Conservation (phyloP, 2,329 filamentous ascomycete genomes). For the Thyridium curvatum region DNA sequence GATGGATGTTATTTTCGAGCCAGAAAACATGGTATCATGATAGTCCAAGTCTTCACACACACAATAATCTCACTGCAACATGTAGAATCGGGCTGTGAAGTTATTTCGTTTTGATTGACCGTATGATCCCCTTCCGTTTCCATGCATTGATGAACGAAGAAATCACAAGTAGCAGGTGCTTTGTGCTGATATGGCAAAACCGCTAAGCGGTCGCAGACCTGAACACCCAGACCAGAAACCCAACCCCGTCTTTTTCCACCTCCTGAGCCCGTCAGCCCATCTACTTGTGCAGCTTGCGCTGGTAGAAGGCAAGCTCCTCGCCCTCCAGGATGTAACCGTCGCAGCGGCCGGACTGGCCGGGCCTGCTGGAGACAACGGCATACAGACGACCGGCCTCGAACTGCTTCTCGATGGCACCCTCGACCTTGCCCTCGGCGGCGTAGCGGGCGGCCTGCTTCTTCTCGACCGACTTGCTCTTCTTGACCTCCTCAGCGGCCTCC, state of each 20-base stretch:
- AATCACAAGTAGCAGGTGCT: background rate
- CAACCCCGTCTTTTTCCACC: background rate
- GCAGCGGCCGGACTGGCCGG: conserved; percentile 92
- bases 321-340: conserved; percentile 99
- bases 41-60: no score
- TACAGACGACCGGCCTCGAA: conserved; percentile 98
- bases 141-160: background rate
- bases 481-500: conserved; percentile 58
- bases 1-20: no score
- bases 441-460: conserved; percentile 92
- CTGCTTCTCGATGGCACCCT: conserved; percentile 88
- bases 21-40: no score
- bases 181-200: background rate
- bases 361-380: conserved; percentile 86
- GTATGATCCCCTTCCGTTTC: background rate
- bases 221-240: conserved; percentile 9
- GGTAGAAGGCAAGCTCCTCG: conserved; percentile 99
- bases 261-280: conserved; percentile 15
- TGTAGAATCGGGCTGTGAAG: background rate
- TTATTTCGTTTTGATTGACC: background rate
- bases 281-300: conserved; percentile 99
- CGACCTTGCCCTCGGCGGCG: conserved; percentile 84
- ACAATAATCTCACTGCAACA: background rate
- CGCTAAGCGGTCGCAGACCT: conserved; percentile 2
- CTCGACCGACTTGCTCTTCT: conserved; percentile 95